Evolutionary conservation across 139 green algal species (phyloP), one percentile per base, ranked within the genome.

Genomic region (Micractinium sp.): DNA sequence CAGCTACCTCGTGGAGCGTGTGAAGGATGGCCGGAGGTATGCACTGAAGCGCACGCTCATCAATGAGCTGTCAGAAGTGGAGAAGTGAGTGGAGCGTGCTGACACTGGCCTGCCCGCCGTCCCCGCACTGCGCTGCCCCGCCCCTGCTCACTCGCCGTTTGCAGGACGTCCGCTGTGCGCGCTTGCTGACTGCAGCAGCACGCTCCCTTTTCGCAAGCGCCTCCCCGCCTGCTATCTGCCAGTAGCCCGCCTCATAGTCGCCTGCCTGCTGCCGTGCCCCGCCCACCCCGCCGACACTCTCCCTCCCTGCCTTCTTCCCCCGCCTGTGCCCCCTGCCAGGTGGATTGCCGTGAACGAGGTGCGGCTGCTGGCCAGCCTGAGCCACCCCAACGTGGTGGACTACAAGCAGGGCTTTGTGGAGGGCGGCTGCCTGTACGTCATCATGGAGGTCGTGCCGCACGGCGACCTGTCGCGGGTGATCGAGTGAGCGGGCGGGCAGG

Each of bases 391-490:
- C 35, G 25, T 63, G 35, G 74, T 76, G n/a, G 9, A 38, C 3
- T 66, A 41, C 69, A 88, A 94, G 38, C n/a, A 94, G 79, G 93
- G 96, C 19, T 88, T 97, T 76, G 91, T 92, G 29, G 93, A 91
- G 23, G 82, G 78, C 56, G 89, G 88, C 71, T 95, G 94, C 86
- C 93, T 97, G 41, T 97, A 94, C 73, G 89, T 97, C 39, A 94
- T 97, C 71, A 92, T 97, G 92, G 95, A 97, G 86, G 88, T 95
- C 9, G 92, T 96, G 39, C 92, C 91, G 20, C 86, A 93, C 1
- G 95, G 95, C 2, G 95, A 97, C 83, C 91, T 97, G 3, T 96
- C 60, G 12, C 35, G 4, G 7, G 60, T 75, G 35, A 56, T 77
- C 25, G 61, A 76, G 82, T 76, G 60, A 76, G 82, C 14, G 33